Conservation (phyloP, 192 early-diverging fungal genomes). For the Coemansia sp. region DNA sequence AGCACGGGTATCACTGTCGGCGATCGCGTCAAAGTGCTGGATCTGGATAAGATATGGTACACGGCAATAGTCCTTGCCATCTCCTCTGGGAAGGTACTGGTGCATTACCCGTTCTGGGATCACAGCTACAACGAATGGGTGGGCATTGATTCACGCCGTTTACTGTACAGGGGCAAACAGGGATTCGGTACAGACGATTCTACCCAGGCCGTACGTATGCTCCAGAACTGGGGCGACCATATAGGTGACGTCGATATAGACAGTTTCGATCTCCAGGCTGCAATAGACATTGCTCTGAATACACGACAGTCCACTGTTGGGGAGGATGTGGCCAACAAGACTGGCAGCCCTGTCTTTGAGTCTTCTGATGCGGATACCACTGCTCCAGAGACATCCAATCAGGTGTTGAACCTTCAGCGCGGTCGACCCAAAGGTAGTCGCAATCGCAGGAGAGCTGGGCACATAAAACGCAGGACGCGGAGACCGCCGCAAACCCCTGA, state of each 20-base stretch:
- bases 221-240: background rate
- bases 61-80: slow-evolving; percentile 27
- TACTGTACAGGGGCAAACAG: slow-evolving; percentile 24
- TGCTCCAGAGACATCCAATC: background rate
- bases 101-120: slow-evolving; percentile 45
- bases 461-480: slow-evolving; percentile 19
- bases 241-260: slow-evolving; percentile 6
- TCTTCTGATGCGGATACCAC: background rate
- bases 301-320: background rate
- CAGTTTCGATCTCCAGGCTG: slow-evolving; percentile 23
- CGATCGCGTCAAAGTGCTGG: slow-evolving; percentile 24
- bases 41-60: slow-evolving; percentile 46
- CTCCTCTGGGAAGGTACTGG: slow-evolving; percentile 27
- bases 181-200: background rate
- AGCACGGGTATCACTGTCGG: slow-evolving; percentile 25
- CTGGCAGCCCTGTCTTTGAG: background rate
- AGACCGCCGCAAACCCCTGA: slow-evolving; percentile 1
- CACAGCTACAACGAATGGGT: slow-evolving; percentile 53
- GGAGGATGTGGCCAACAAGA: slow-evolving; percentile 4
- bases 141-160: slow-evolving; percentile 29
- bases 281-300: slow-evolving; percentile 4
- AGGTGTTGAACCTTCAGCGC: background rate
- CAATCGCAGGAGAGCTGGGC: slow-evolving; percentile 42
- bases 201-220: slow-evolving; percentile 2
- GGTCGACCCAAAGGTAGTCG: slow-evolving; percentile 32